Evolutionary conservation across 768 basidiomycete species (phyloP).

Genomic region (Tylopilus sp.): DNA sequence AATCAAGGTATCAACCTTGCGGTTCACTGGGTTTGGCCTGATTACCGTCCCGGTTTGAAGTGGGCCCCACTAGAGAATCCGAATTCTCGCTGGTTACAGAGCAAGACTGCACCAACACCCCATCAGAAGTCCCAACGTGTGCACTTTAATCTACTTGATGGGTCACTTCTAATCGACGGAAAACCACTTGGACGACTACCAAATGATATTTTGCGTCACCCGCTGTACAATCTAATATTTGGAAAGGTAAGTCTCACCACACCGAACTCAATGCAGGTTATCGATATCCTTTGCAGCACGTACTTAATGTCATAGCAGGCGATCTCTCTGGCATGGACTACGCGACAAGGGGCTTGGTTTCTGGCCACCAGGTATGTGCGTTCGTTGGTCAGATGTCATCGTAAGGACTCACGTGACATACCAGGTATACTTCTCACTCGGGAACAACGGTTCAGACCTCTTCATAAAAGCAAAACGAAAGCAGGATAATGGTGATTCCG

Average conservation of each 20-base stretch:
- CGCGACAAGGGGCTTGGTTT: slow-evolving; percentile 16
- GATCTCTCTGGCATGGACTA: slow-evolving; percentile 28
- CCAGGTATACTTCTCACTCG: slow-evolving; percentile 22
- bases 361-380: slow-evolving; percentile 16
- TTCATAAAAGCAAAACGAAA: slow-evolving; percentile 16
- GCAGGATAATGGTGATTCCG: background rate
- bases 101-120: slow-evolving; percentile 8
- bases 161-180: slow-evolving; percentile 27
- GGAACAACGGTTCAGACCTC: background rate
- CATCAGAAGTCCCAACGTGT: slow-evolving; percentile 19
- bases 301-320: slow-evolving; percentile 4
- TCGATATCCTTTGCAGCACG: slow-evolving; percentile 12
- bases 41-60: slow-evolving; percentile 20
- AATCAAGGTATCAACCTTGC: slow-evolving; percentile 20
- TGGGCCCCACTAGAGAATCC: slow-evolving; percentile 15
- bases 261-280: too few species aligned
- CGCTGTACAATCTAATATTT: slow-evolving; percentile 21
- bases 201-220: slow-evolving; percentile 11
- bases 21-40: slow-evolving; percentile 18
- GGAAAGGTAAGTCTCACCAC: slow-evolving; percentile 13
- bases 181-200: slow-evolving; percentile 26
- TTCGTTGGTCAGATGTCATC: too few species aligned
- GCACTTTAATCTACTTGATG: slow-evolving; percentile 23
- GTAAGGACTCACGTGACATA: background rate
- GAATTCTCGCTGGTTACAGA: slow-evolving; percentile 24